Conservation (phyloP, 176 grass and related monocot genomes). For the Otatea glauca region DNA sequence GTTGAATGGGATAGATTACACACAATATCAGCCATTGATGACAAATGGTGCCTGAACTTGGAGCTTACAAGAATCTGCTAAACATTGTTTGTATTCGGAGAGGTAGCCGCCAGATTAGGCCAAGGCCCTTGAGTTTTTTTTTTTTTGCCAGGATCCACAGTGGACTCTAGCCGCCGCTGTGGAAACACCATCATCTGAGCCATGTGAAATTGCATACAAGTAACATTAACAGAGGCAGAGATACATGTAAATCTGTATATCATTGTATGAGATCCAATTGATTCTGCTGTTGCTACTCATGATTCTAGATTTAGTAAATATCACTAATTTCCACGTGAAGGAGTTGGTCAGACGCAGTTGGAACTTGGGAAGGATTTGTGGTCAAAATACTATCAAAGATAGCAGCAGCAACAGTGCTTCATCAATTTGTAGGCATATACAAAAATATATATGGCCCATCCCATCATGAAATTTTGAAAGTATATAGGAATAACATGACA, state of each 20-base stretch:
- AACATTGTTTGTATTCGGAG: slow-evolving; percentile 45
- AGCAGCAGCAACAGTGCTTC: too few species aligned
- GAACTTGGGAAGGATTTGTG: neutral
- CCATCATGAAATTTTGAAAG: too few species aligned
- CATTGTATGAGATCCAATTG: slow-evolving; percentile 40
- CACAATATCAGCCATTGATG: slow-evolving; percentile 69
- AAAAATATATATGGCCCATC: too few species aligned
- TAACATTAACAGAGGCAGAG: slow-evolving; percentile 39
- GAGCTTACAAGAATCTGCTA: slow-evolving; percentile 43
- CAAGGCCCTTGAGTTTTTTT: slow-evolving; percentile 33
- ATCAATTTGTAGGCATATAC: too few species aligned
- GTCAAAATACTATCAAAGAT: too few species aligned
- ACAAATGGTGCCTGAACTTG: slow-evolving; percentile 51
- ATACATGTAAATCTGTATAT: slow-evolving; percentile 59
- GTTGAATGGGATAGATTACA: slow-evolving; percentile 88
- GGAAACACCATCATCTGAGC: slow-evolving; percentile 32
- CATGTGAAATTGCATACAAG: slow-evolving; percentile 7
- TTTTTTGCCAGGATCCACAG: slow-evolving; percentile 26
- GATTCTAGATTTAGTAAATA: slow-evolving; percentile 50
- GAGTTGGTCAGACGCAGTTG: slow-evolving; percentile 28
- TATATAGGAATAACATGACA: too few species aligned
- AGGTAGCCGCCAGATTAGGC: slow-evolving; percentile 27
- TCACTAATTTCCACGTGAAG: slow-evolving; percentile 41
- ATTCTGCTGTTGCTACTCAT: slow-evolving; percentile 44
- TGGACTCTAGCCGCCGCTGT: neutral